These are phyloP conservation scores for Dalbergia oliveri DNA, from an alignment of 306 rosid species.

Conservation along the genomic window DNA sequence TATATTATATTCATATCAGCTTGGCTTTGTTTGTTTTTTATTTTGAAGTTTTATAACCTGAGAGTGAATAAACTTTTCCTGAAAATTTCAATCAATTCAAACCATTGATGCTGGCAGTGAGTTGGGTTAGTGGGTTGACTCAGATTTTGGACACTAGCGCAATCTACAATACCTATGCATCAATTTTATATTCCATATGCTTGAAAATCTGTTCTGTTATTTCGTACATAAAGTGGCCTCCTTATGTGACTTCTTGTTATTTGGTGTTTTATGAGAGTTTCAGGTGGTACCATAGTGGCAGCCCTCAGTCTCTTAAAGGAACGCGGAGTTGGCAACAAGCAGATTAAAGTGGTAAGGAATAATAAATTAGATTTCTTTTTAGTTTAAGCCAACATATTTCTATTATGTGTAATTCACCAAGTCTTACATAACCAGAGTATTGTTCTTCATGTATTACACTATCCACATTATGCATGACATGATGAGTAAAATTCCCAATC, in stretches of 20 bases:
- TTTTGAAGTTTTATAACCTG: slow-evolving; percentile 1
- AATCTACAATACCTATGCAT: slow-evolving; percentile 11
- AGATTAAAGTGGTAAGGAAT: slow-evolving; percentile 81
- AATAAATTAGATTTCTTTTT: slow-evolving; percentile 23
- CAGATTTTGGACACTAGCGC: slow-evolving; percentile 6
- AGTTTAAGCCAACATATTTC: neutral
- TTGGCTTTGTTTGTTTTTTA: slow-evolving; percentile 3
- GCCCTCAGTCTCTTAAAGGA: slow-evolving; percentile 79
- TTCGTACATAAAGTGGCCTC: neutral
- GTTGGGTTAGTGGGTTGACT: neutral
- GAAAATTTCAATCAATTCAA: slow-evolving; percentile 1
- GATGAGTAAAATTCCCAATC: neutral
- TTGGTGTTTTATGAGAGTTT: slow-evolving; percentile 38
- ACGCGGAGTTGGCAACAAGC: slow-evolving; percentile 74
- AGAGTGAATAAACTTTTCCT: neutral
- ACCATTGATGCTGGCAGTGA: neutral
- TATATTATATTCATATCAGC: slow-evolving; percentile 9
- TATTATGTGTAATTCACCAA: slow-evolving; percentile 12
- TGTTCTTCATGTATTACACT: neutral
- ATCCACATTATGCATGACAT: neutral
- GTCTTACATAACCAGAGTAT: neutral
- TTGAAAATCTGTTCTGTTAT: neutral
- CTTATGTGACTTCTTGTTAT: neutral
- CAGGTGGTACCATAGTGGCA: slow-evolving; percentile 93
- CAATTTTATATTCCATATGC: slow-evolving; percentile 20